These are phyloP conservation scores for Furculomyces boomerangus DNA, from an alignment of 371 early-diverging fungal species.

Conservation along the genomic window DNA sequence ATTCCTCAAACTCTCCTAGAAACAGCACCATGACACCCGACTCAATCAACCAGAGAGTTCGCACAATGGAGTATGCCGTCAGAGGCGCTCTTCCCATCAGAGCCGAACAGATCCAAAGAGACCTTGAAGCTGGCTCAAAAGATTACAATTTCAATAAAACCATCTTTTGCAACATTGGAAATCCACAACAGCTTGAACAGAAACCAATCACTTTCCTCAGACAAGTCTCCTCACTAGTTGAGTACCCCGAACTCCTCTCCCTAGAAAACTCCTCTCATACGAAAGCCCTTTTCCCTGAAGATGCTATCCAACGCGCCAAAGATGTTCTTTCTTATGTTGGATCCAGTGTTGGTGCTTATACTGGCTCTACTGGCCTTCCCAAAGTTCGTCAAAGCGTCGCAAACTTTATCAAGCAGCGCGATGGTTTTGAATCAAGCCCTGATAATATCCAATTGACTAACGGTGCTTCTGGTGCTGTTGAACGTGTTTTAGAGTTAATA, in stretches of 20 bases:
- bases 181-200: constrained; percentile 90
- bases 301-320: constrained; percentile 73
- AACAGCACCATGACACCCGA: constrained; percentile 35
- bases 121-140: constrained; percentile 27
- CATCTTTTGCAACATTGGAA: constrained; percentile 91
- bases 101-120: constrained; percentile 58
- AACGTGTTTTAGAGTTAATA: constrained; percentile 63
- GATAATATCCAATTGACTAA: constrained; percentile 80
- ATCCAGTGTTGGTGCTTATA: constrained; percentile 78
- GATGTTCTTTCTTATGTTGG: constrained; percentile 38
- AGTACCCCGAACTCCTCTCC: constrained; percentile 65
- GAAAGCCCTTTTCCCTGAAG: constrained; percentile 51
- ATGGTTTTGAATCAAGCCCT: constrained; percentile 58
- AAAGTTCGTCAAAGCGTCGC: constrained; percentile 69
- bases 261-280: constrained; percentile 29
- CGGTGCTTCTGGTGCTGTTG: constrained; percentile 79
- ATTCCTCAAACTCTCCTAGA: not conserved
- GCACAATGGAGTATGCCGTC: constrained; percentile 83
- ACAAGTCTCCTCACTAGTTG: constrained; percentile 75
- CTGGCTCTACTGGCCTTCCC: constrained; percentile 70
- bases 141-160: constrained; percentile 54
- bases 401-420: constrained; percentile 56
- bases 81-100: constrained; percentile 90
- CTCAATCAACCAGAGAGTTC: constrained; percentile 54
- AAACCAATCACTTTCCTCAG: constrained; percentile 93